phyloP scores from a whole-genome alignment of 2,329 filamentous ascomycete genomes.

The Apiospora koreana region DNA sequence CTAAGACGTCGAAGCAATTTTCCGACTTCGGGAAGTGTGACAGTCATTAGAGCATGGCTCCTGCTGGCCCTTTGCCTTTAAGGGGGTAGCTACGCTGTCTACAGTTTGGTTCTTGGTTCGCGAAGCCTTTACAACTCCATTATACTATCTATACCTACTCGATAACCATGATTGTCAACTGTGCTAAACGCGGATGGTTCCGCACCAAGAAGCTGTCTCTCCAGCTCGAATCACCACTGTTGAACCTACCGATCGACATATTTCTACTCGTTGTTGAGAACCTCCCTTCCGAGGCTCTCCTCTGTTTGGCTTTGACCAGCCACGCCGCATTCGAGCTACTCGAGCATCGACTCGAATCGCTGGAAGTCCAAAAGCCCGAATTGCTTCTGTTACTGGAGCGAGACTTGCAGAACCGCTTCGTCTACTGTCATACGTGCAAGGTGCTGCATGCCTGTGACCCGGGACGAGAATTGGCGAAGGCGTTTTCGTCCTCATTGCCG shows the following conservation, averaged over 20 bases:
- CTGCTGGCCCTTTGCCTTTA: background rate
- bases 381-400: background rate
- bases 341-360: background rate
- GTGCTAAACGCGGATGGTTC: background rate
- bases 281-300: background rate
- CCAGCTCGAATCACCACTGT: background rate
- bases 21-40: background rate
- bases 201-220: background rate
- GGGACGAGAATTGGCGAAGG: background rate
- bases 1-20: background rate
- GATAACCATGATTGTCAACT: background rate
- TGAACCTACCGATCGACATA: background rate
- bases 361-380: background rate
- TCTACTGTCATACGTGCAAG: background rate
- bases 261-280: background rate
- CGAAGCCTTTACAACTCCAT: background rate
- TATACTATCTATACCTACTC: too few species aligned
- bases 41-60: background rate
- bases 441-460: background rate
- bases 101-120: background rate
- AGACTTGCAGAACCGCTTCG: constrained; percentile 4
- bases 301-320: background rate
- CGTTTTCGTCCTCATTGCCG: background rate
- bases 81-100: background rate
- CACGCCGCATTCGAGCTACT: background rate